Evolutionary conservation across 176 grass and related monocot genomes (phyloP), one percentile per base, ranked within the genome.

Genomic region (Thinopyrum elongatum): DNA sequence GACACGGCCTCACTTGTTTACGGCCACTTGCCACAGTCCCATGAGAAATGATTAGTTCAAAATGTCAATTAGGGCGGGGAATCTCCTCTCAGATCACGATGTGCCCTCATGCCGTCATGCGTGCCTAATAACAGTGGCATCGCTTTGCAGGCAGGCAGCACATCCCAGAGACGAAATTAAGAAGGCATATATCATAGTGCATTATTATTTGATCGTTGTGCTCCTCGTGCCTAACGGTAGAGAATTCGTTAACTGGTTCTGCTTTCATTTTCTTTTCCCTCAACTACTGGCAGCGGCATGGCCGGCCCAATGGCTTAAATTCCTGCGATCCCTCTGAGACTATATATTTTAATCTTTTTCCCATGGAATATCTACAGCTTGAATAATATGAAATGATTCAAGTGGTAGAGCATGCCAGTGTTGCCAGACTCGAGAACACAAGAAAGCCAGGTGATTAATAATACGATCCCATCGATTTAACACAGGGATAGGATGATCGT

Each of bases 21-120:
- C 3, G 21, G 6, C 81, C 74, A 76, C 66, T 87, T 81, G 81
- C 36, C 8, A 36, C 5, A 76, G 61, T 49, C 85, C 81, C 89
- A 87, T 80, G 89, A 91, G 76, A 91, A 84, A 91, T 87, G 76
- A 87, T 91, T 63, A 87, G 85, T 31, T 34, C 46, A 63, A 84
- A 49, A 49, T 80, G 89, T 87, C 85, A 84, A 84, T 84, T 80
- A 70, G 80, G 41, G 35, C 34, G 71, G 71, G 80, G 84, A 68
- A 84, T 90, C 84, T 90, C 75, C 26, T 55, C 75, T 74, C 89
- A 79, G 85, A 87, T 90, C 76, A 60, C 76, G 51, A 22, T 80
- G 85, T 67, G 80, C 79, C 77, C 62, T 69, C 62, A 25, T 67
- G 80, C 79, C 77, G 49, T 69, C 62, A 25, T 47, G 71, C 46